Conservation (phyloP, 2,329 filamentous ascomycete species). For the Colletotrichum truncatum region DNA sequence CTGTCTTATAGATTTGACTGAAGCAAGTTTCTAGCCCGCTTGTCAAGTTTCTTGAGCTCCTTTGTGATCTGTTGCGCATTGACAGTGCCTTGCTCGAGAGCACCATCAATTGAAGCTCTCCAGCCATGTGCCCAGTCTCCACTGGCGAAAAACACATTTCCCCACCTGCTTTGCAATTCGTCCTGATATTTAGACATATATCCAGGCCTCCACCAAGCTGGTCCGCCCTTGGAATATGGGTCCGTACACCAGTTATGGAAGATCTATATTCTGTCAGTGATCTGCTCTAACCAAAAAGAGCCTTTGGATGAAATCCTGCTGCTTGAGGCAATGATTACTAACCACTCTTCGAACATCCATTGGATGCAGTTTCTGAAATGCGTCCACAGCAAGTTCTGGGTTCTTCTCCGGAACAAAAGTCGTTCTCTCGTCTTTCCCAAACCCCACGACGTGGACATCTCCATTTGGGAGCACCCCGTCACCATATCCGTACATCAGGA, state of each 20-base stretch:
- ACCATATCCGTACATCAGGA: slow-evolving; percentile 51
- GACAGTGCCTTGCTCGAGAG: slow-evolving; percentile 36
- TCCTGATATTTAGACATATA: slow-evolving; percentile 36
- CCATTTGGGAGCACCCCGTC: slow-evolving; percentile 54
- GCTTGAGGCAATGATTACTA: not conserved
- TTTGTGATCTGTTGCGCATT: slow-evolving; percentile 13
- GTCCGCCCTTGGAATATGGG: slow-evolving; percentile 34
- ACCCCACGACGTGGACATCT: slow-evolving; percentile 57
- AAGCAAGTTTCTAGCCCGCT: too few relatives aligned
- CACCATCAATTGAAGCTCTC: slow-evolving; percentile 39
- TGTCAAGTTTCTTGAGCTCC: too few relatives aligned
- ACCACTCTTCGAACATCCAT: slow-evolving; percentile 40
- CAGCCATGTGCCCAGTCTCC: slow-evolving; percentile 40
- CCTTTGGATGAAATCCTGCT: not conserved
- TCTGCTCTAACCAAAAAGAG: too few relatives aligned
- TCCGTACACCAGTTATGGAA: slow-evolving; percentile 39
- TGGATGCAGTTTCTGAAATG: slow-evolving; percentile 42
- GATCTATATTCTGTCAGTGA: not conserved
- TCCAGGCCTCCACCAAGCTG: slow-evolving; percentile 31
- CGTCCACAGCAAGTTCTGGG: slow-evolving; percentile 40
- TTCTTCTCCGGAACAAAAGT: slow-evolving; percentile 54
- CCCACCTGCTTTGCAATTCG: slow-evolving; percentile 36
- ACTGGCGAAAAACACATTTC: slow-evolving; percentile 37
- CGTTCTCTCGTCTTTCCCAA: slow-evolving; percentile 48
- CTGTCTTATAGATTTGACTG: too few relatives aligned